Conservation (phyloP, 768 basidiomycete genomes). For the Boletus fagicola region DNA sequence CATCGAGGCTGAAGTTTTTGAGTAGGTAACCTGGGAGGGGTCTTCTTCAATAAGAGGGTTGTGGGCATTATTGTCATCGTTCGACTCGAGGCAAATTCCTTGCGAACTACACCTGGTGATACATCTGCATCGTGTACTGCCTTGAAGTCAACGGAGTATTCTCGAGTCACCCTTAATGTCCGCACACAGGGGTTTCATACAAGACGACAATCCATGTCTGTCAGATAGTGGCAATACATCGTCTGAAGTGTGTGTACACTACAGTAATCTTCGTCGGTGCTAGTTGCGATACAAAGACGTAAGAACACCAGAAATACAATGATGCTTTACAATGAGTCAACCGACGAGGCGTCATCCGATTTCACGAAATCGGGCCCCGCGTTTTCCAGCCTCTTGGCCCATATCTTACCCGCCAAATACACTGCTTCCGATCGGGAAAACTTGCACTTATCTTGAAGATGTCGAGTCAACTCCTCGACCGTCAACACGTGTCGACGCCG, state of each 20-base stretch:
- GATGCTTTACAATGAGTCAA: constrained; percentile 6
- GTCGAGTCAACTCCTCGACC: constrained; percentile 17
- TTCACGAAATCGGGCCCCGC: constrained; percentile 26
- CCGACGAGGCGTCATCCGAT: constrained; percentile 14
- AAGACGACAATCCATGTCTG: background rate
- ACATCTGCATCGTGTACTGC: background rate
- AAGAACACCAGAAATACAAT: background rate
- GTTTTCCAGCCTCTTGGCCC: constrained; percentile 21
- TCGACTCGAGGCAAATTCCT: constrained; percentile 9
- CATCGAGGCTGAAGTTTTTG: constrained; percentile 4
- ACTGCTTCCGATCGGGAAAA: constrained; percentile 23
- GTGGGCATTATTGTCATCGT: constrained; percentile 11
- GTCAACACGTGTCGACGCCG: constrained; percentile 17
- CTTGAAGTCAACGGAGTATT: background rate
- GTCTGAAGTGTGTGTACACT: background rate
- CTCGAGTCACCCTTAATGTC: constrained; percentile 9
- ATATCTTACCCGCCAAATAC: constrained; percentile 25
- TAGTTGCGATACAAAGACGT: constrained; percentile 9
- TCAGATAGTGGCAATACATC: constrained; percentile 4
- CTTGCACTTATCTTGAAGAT: constrained; percentile 25
- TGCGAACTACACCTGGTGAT: constrained; percentile 11
- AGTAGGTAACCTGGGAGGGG: background rate
- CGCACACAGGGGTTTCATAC: constrained; percentile 2
- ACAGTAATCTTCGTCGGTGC: background rate
- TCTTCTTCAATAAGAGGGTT: constrained; percentile 10